Evolutionary conservation across 2,329 filamentous ascomycete genomes (phyloP), one percentile per base, ranked within the genome.

Genomic region (Akanthomyces lecanii): DNA sequence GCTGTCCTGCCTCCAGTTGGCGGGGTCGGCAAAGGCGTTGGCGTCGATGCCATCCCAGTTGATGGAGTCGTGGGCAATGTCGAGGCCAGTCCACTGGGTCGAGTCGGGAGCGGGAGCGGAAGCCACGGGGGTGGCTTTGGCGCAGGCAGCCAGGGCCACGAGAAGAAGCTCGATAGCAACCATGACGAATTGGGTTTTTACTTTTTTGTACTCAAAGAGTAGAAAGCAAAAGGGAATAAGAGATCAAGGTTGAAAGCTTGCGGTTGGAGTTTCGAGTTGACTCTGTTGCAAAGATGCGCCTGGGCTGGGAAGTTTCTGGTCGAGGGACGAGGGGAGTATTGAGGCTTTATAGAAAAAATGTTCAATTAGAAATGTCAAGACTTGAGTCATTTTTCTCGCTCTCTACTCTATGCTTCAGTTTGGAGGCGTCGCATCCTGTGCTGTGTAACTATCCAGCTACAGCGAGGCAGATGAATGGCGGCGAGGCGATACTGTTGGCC

Each of bases 31-130:
- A 16, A 21, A 54, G 11, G 59, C 42, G 5, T 25, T 10, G 11
- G 48, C 25, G 59, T 55, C 10, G 51, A 62, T 48, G 59, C 50
- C 59, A 51, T 38, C 42, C 51, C 38, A 54, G 42, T 54, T 28
- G 23, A 61, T 53, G 40, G 36, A 7, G 16, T 18, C 23, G 25
- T 42, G 11, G 48, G 58, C 45, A 21, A 61, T 45, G 4, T 47
- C 3, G 42, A 47, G 42, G 5, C 6, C 21, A 8, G 44, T 33
- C 58, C 58, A 61, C 21, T 54, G 12, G 1, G 50, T 61, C 18
- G 50, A 8, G 6, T 23, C 30, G 16, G 47, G 23, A 3, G 38
- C 58, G 10, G 58, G 48, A 6, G 40, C 58, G 5, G 50, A 61
- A 18, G 38, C 38, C 12, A 61, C 58, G 18, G 58, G 58, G 5